These are phyloP conservation scores for Nicotiana undulata DNA, from an alignment of 257 asterid genomes.

Conservation along the genomic window DNA sequence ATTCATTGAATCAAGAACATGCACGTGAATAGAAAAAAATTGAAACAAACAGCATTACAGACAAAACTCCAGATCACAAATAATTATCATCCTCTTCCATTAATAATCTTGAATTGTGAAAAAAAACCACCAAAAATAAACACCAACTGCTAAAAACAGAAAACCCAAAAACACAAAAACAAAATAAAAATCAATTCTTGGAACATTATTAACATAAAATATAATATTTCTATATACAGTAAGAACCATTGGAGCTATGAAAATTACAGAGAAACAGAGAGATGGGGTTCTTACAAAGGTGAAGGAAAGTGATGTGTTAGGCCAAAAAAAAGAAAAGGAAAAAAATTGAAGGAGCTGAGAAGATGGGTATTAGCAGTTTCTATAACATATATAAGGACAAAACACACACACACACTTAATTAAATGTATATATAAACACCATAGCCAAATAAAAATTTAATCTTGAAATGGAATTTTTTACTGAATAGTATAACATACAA, in stretches of 20 bases:
- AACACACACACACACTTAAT: background rate
- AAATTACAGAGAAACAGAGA: conserved; percentile 12
- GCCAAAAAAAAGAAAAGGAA: conserved; percentile 29
- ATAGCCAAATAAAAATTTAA: background rate
- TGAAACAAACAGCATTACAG: conserved; percentile 24
- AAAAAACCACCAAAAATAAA: conserved; percentile 13
- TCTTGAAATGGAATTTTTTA: background rate
- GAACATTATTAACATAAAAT: conserved; percentile 2
- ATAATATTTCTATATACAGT: background rate
- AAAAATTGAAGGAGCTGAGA: conserved; percentile 34
- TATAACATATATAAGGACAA: conserved; percentile 13
- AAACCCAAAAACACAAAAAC: background rate
- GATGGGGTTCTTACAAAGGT: conserved; percentile 44
- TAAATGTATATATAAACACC: conserved; percentile 4
- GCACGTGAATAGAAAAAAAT: conserved; percentile 21
- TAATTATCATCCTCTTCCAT: background rate
- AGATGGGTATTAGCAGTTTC: conserved; percentile 36
- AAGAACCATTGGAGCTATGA: background rate
- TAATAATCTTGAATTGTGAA: conserved; percentile 4
- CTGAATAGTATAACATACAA: background rate
- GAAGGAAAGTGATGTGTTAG: conserved; percentile 31
- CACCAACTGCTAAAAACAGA: background rate
- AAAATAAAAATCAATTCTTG: conserved; percentile 24
- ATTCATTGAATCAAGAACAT: conserved; percentile 30
- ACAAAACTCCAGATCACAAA: conserved; percentile 31